Evolutionary conservation across 192 early-diverging fungal genomes (phyloP).

Genomic region (Backusella circina): DNA sequence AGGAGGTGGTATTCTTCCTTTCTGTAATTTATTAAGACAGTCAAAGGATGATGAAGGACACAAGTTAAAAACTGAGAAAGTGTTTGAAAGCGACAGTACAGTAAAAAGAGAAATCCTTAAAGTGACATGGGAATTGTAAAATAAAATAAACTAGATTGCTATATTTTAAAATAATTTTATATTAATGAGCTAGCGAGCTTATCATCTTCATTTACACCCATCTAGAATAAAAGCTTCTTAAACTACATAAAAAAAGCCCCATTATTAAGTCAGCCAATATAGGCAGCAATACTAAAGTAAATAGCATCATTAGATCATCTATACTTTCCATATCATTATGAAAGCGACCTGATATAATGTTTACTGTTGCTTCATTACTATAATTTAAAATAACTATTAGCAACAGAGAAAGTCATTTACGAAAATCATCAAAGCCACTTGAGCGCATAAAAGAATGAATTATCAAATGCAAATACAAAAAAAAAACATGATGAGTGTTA

Average conservation of each 20-base stretch:
- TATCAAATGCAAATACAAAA: neutral
- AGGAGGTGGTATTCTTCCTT: slow-evolving; percentile 76
- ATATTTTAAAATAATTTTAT: neutral
- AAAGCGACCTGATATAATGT: too few species aligned
- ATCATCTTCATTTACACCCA: neutral
- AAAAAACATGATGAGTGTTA: neutral
- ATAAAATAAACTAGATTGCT: neutral
- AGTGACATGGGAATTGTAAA: slow-evolving; percentile 30
- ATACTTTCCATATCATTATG: too few species aligned
- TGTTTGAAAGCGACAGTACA: slow-evolving; percentile 34
- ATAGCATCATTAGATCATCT: too few species aligned
- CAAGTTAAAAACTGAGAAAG: slow-evolving; percentile 24
- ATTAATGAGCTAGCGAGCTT: neutral
- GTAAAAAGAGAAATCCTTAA: slow-evolving; percentile 38
- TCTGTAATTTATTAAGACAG: slow-evolving; percentile 57
- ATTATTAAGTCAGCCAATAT: too few species aligned
- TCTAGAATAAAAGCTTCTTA: neutral
- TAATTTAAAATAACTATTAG: too few species aligned
- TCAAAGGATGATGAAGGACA: slow-evolving; percentile 29
- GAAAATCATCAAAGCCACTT: neutral
- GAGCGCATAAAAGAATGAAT: neutral
- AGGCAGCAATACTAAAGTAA: too few species aligned
- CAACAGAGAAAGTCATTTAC: neutral
- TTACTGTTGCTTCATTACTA: neutral
- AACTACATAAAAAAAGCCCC: neutral